Base-by-base conservation (phyloP, 257 asterid genomes). In the Eucommia ulmoides region DNA sequence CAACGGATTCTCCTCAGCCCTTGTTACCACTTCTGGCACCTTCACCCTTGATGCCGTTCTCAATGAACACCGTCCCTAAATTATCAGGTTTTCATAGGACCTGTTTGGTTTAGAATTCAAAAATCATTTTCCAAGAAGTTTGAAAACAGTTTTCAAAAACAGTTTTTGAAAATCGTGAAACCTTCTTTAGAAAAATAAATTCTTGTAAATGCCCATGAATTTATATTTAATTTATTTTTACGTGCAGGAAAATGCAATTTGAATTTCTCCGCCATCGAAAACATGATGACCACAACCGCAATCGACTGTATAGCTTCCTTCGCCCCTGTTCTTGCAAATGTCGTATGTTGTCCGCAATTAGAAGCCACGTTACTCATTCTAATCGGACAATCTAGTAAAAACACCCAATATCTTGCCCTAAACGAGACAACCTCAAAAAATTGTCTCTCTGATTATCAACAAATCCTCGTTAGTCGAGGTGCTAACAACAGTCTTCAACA, bases 71-170 rank as follows among this genome's bases (percentile, higher is more conserved):
- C 15, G 60, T 75, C 60, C 95, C 96, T 33, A 81, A 74, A 63
- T 66, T 91, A 71, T 91, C 99, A 52, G 99, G 99, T 91, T 63
- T 49, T 83, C n/a, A n/a, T n/a, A n/a, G n/a, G n/a, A n/a, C n/a
- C n/a, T n/a, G n/a, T n/a, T n/a, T n/a, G n/a, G n/a, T n/a, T n/a
- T n/a, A n/a, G n/a, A n/a, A n/a, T n/a, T n/a, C n/a, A n/a, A n/a
- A n/a, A n/a, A n/a, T n/a, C n/a, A n/a, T n/a, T n/a, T n/a, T n/a
- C n/a, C n/a, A n/a, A n/a, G n/a, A n/a, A n/a, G n/a, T n/a, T n/a
- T n/a, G n/a, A n/a, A n/a, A n/a, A n/a, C n/a, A n/a, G n/a, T n/a
- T n/a, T n/a, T n/a, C n/a, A n/a, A n/a, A n/a, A n/a, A n/a, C n/a
- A n/a, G n/a, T n/a, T n/a, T n/a, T n/a, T n/a, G n/a, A n/a, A n/a